Conservation (phyloP, 192 early-diverging fungal species). For the Hyaloraphidium curvatum region DNA sequence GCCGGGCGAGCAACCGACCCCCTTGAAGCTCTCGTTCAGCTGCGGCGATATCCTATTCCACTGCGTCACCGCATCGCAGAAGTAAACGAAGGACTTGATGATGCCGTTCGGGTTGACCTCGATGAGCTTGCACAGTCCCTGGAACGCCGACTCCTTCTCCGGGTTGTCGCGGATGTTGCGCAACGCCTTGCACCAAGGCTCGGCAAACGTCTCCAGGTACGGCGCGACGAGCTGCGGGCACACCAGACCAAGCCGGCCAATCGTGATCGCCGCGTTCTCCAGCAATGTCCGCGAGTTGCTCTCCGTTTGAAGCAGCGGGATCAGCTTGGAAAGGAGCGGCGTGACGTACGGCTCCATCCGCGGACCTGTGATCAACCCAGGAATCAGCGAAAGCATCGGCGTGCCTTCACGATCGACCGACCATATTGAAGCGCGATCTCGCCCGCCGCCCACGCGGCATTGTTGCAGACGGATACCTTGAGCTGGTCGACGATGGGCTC, state of each 20-base stretch:
- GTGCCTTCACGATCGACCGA: constrained; percentile 5
- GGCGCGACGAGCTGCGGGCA: constrained; percentile 68
- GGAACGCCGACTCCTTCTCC: constrained; percentile 94
- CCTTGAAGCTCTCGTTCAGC: constrained; percentile 11
- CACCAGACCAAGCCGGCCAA: constrained; percentile 86
- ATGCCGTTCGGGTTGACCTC: constrained; percentile 62
- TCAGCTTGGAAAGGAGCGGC: constrained; percentile 63
- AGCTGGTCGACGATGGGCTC: constrained; percentile 43
- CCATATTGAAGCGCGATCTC: constrained; percentile 81
- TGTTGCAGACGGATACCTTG: constrained; percentile 79
- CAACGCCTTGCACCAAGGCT: constrained; percentile 65
- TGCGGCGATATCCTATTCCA: constrained; percentile 13
- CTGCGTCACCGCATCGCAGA: constrained; percentile 16
- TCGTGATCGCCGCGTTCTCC: constrained; percentile 93
- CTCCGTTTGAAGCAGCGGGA: constrained; percentile 53
- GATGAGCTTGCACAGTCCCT: constrained; percentile 84
- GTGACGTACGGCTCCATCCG: constrained; percentile 67
- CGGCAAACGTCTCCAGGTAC: constrained; percentile 61
- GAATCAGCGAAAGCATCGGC: neutral
- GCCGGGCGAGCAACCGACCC: constrained; percentile 4
- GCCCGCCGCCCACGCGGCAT: constrained; percentile 93
- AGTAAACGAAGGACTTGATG: constrained; percentile 14
- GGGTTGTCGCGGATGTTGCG: constrained; percentile 74
- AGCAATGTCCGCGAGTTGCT: constrained; percentile 51
- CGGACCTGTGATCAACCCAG: constrained; percentile 18